Evolutionary conservation across 345 rosid genomes (phyloP).

Genomic region (Eucalyptus marginata): DNA sequence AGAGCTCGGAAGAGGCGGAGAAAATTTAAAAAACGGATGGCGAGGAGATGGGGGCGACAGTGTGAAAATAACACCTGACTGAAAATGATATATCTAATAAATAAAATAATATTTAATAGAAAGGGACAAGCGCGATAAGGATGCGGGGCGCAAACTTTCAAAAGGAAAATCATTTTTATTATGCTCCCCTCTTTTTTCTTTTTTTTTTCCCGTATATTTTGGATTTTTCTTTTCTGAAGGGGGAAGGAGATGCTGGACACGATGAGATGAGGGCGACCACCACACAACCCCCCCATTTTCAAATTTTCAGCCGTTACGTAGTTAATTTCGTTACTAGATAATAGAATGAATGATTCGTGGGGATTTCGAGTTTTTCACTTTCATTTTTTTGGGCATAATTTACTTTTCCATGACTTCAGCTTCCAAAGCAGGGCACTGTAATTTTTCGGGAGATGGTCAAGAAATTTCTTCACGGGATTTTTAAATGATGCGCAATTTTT

Average conservation of each 20-base stretch:
- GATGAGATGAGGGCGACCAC: neutral
- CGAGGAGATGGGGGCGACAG: neutral
- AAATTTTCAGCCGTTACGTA: neutral
- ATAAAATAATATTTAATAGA: too few relatives aligned
- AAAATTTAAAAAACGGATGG: neutral
- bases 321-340: too few relatives aligned
- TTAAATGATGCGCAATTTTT: neutral
- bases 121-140: neutral
- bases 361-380: too few relatives aligned
- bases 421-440: accelerated
- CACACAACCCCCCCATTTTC: accelerated
- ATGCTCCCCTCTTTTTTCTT: neutral
- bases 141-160: neutral
- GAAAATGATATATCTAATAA: neutral
- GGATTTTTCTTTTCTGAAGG: too few relatives aligned
- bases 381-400: neutral
- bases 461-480: accelerated
- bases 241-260: neutral
- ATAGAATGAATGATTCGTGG: neutral
- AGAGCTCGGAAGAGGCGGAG: neutral
- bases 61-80: neutral
- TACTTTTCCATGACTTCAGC: neutral
- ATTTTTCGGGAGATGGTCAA: neutral
- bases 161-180: neutral
- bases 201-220: neutral